phyloP scores from a whole-genome alignment of 805 yeast genomes.

The Hanseniaspora jakobsenii region DNA sequence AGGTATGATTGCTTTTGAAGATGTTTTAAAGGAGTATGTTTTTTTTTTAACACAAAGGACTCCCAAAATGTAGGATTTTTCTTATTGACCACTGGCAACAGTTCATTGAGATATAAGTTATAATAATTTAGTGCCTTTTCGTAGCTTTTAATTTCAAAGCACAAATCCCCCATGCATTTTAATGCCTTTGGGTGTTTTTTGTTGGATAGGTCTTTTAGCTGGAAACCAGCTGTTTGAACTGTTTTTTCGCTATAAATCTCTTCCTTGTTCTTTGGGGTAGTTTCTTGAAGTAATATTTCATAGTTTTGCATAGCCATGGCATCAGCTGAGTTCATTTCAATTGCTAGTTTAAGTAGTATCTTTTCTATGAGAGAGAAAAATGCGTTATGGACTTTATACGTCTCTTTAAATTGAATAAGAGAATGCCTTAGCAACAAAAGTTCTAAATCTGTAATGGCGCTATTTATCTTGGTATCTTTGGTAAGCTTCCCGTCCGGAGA shows the following conservation, averaged over 20 bases:
- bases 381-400: constrained; percentile 46
- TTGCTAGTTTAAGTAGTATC: constrained; percentile 67
- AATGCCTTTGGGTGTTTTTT: constrained; percentile 65
- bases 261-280: too few species aligned
- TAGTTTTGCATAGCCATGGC: constrained; percentile 68
- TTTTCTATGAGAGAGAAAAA: constrained; percentile 53
- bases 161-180: constrained; percentile 69
- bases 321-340: constrained; percentile 69
- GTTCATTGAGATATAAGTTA: neutral
- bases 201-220: too few species aligned
- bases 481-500: neutral
- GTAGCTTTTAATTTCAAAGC: constrained; percentile 38
- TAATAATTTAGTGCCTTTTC: constrained; percentile 37
- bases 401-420: constrained; percentile 10
- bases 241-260: too few species aligned
- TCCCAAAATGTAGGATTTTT: neutral
- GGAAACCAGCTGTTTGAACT: constrained; percentile 51
- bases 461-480: constrained; percentile 17
- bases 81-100: constrained; percentile 4
- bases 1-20: constrained; percentile 1
- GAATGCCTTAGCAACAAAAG: constrained; percentile 8
- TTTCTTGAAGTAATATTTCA: constrained; percentile 39
- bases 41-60: neutral
- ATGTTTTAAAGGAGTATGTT: constrained; percentile 5
- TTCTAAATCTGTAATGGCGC: constrained; percentile 18